A percentile compares a stretch with the other conserved stretches of the same genome.
phyloP scores from a whole-genome alignment of 2,329 filamentous ascomycete genomes.

The Tolypocladium album region DNA sequence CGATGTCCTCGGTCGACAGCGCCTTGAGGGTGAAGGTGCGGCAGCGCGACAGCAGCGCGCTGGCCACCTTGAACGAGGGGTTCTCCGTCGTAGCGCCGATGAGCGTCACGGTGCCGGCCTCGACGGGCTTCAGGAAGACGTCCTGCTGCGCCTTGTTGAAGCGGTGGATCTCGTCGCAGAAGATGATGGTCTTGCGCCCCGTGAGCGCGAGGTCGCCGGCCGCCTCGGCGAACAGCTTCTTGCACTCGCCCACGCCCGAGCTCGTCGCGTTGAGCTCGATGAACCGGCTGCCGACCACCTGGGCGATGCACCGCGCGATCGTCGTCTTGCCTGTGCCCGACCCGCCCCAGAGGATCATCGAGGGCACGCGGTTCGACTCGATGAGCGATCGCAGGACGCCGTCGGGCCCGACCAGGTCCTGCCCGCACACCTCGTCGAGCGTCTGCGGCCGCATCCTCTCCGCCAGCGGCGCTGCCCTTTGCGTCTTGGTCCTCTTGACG shows the following conservation, averaged over 20 bases:
- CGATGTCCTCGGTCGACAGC: slow-evolving; percentile 61
- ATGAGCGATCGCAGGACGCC: slow-evolving; percentile 85
- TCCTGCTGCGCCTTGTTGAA: slow-evolving; percentile 92
- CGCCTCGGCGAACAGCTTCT: slow-evolving; percentile 82
- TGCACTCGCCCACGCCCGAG: slow-evolving; percentile 79
- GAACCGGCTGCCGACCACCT: slow-evolving; percentile 72
- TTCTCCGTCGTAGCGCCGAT: slow-evolving; percentile 97
- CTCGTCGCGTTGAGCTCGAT: slow-evolving; percentile 94
- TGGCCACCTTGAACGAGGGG: slow-evolving; percentile 85
- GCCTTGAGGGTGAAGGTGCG: slow-evolving; percentile 80
- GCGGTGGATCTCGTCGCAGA: slow-evolving; percentile 93
- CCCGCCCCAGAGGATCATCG: slow-evolving; percentile 88
- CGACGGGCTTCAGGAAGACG: slow-evolving; percentile 85
- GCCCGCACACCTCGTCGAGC: slow-evolving; percentile 80
- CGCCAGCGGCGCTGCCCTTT: slow-evolving; percentile 70
- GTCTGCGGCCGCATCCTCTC: slow-evolving; percentile 84
- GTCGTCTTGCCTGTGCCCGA: slow-evolving; percentile 81
- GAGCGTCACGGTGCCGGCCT: slow-evolving; percentile 79
- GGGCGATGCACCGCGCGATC: slow-evolving; percentile 83
- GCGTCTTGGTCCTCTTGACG: slow-evolving; percentile 56
- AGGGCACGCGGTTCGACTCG: slow-evolving; percentile 74
- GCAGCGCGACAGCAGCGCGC: slow-evolving; percentile 78
- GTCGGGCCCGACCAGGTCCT: slow-evolving; percentile 75
- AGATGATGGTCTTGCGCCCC: slow-evolving; percentile 86
- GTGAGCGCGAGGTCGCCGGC: slow-evolving; percentile 69